A percentile compares a stretch with the other conserved stretches of the same genome.
Evolutionary conservation across 1,284 basidiomycete species (phyloP).

Genomic region (Sutorius eximius): DNA sequence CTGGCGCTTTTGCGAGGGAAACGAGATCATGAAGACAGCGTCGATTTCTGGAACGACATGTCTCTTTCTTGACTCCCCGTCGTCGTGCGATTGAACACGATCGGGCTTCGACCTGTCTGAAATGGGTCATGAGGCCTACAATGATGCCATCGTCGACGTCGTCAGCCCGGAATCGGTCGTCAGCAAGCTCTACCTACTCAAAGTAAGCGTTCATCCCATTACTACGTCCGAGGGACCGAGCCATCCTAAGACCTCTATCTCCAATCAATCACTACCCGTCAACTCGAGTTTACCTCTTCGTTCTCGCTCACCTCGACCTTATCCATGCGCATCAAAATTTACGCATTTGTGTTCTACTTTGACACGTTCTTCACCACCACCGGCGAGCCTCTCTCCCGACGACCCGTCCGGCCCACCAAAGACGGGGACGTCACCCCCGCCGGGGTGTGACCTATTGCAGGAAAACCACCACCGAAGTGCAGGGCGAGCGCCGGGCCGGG

Average conservation of each 20-base stretch:
- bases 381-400: slow-evolving; percentile 53
- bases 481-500: too few species aligned
- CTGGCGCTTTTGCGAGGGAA: too few species aligned
- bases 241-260: slow-evolving; percentile 67
- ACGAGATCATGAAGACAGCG: too few species aligned
- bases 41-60: too few species aligned
- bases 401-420: slow-evolving; percentile 50
- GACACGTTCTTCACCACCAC: slow-evolving; percentile 84
- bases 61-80: too few species aligned
- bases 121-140: slow-evolving; percentile 64
- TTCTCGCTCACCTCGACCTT: slow-evolving; percentile 71
- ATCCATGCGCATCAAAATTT: slow-evolving; percentile 62
- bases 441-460: too few species aligned
- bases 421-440: slow-evolving; percentile 60
- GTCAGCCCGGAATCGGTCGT: slow-evolving; percentile 72
- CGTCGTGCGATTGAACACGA: too few species aligned
- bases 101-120: too few species aligned
- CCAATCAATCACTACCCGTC: slow-evolving; percentile 58
- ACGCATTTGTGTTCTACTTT: slow-evolving; percentile 88
- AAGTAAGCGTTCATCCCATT: slow-evolving; percentile 43
- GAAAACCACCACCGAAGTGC: too few species aligned
- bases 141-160: slow-evolving; percentile 83
- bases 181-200: slow-evolving; percentile 67
- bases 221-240: not conserved
- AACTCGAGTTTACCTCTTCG: slow-evolving; percentile 77